Conservation (phyloP, 306 rosid species). For the Lithocarpus polystachyus region DNA sequence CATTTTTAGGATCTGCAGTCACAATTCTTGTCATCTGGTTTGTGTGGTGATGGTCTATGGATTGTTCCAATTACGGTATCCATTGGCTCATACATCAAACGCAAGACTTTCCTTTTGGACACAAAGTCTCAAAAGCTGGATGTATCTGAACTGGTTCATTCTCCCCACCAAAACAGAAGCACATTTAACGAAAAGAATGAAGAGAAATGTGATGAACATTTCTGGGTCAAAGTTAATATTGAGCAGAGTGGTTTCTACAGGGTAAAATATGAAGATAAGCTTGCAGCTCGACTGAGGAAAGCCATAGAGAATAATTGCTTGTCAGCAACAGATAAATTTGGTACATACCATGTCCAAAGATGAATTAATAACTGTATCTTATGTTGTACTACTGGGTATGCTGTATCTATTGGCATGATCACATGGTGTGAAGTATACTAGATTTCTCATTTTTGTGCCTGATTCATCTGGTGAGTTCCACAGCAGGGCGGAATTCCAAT, state of each 20-base stretch:
- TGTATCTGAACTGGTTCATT: constrained; percentile 33
- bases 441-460: neutral
- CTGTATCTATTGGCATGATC: neutral
- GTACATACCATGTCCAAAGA: constrained; percentile 21
- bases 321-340: constrained; percentile 50
- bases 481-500: neutral
- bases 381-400: neutral
- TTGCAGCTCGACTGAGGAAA: constrained; percentile 42
- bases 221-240: constrained; percentile 56
- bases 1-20: constrained; percentile 37
- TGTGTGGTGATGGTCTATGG: constrained; percentile 45
- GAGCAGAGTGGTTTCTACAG: constrained; percentile 63
- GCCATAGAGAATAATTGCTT: constrained; percentile 46
- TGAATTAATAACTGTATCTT: neutral
- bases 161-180: constrained; percentile 15
- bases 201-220: constrained; percentile 23
- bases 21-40: constrained; percentile 49
- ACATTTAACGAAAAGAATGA: constrained; percentile 14
- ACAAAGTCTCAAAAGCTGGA: constrained; percentile 36
- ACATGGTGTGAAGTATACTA: neutral
- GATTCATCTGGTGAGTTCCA: neutral
- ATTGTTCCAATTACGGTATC: constrained; percentile 55
- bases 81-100: constrained; percentile 40
- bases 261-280: constrained; percentile 54
- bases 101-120: constrained; percentile 45